These are phyloP conservation scores for maize (Zea mays) DNA, from an alignment of 176 grass and related monocot genomes.

Conservation along the genomic window DNA sequence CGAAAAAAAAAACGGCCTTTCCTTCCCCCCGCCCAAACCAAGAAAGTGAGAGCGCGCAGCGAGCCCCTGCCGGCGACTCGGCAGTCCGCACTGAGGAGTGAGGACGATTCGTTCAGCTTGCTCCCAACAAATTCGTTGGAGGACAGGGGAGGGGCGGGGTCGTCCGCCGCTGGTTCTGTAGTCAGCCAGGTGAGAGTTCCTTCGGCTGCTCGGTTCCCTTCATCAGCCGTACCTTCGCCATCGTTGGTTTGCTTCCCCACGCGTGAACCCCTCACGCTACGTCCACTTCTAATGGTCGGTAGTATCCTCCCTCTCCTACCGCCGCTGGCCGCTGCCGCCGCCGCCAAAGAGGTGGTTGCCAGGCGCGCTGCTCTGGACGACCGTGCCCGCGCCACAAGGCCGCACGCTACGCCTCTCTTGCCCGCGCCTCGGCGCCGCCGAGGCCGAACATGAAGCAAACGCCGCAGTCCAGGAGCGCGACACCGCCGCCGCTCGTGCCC, in stretches of 20 bases:
- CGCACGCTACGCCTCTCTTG: neutral
- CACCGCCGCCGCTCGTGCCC: neutral
- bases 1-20: neutral
- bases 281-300: neutral
- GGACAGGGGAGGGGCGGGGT: neutral
- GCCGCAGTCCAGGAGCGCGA: neutral
- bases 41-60: neutral
- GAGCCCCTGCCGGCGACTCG: neutral
- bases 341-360: neutral
- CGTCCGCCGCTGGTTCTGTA: neutral
- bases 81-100: neutral
- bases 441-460: neutral
- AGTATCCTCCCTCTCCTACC: neutral
- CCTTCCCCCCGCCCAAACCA: slow-evolving; percentile 18
- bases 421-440: too few relatives aligned
- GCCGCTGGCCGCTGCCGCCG: neutral
- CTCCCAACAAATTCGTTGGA: neutral
- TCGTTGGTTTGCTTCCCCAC: neutral
- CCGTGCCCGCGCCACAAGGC: neutral
- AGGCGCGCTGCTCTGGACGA: neutral
- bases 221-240: too few relatives aligned
- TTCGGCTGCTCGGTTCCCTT: neutral
- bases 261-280: neutral
- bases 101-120: neutral
- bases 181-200: neutral